Conservation (phyloP, 805 yeast species). For the Metschnikowia vanudenii region DNA sequence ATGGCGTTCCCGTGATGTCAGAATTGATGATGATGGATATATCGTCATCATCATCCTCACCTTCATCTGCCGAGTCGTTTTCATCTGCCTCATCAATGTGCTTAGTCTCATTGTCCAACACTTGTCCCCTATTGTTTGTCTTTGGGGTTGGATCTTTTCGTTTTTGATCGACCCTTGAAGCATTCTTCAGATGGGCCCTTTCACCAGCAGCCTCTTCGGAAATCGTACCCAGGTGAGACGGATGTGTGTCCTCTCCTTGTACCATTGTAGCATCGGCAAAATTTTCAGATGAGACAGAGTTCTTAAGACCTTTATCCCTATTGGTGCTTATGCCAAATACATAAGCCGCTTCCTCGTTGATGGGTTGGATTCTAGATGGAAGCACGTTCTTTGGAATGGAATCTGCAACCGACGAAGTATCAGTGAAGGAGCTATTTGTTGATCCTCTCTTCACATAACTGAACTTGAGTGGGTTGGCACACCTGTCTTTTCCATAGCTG, state of each 20-base stretch:
- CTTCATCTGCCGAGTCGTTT: constrained; percentile 22
- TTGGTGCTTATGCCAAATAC: constrained; percentile 43
- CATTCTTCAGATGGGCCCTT: no score
- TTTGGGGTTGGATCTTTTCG: neutral
- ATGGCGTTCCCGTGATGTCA: constrained; percentile 16
- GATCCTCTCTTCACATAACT: constrained; percentile 37
- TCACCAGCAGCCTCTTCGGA: no score
- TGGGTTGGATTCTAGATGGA: constrained; percentile 7
- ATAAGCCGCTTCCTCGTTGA: constrained; percentile 40
- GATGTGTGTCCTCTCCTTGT: neutral
- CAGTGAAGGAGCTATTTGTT: neutral
- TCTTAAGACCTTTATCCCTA: neutral
- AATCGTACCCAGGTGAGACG: neutral
- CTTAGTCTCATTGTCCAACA: no score
- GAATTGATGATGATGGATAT: constrained; percentile 39
- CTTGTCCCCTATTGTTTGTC: no score
- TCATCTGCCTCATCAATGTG: constrained; percentile 13
- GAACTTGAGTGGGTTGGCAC: constrained; percentile 70
- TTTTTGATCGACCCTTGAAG: no score
- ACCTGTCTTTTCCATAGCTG: constrained; percentile 74
- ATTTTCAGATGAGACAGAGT: neutral
- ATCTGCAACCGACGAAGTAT: neutral
- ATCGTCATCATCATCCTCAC: constrained; percentile 38
- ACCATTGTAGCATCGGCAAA: constrained; percentile 9
- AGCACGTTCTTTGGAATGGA: neutral